A percentile compares a stretch with the other conserved stretches of the same genome.
Conservation (phyloP, 345 rosid species). For the Kernera saxatilis region DNA sequence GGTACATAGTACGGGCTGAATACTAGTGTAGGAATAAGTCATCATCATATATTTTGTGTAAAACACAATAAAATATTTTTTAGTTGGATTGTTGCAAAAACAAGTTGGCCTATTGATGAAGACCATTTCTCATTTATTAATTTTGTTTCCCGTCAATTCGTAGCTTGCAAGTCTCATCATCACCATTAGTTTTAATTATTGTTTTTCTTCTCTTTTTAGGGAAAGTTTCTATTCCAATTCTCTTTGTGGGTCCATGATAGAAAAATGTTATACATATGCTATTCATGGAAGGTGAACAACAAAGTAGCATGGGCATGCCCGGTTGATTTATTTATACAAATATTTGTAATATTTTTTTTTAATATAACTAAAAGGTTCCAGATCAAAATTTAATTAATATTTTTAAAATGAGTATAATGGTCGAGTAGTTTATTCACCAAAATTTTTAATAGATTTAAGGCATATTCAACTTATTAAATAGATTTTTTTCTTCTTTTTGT, state of each 20-base stretch:
- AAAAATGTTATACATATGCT: neutral
- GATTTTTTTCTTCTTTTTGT: too few species aligned
- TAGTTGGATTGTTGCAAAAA: slow-evolving; percentile 18
- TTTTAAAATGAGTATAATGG: too few species aligned
- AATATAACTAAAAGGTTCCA: too few species aligned
- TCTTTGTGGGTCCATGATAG: slow-evolving; percentile 4
- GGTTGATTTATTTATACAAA: too few species aligned
- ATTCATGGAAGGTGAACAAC: neutral
- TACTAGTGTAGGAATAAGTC: slow-evolving; percentile 22
- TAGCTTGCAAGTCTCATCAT: slow-evolving; percentile 15
- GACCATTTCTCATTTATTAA: neutral
- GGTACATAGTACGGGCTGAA: too few species aligned
- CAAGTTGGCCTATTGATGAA: slow-evolving; percentile 15
- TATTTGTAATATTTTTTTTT: too few species aligned
- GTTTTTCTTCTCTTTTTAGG: neutral
- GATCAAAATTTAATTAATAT: too few species aligned
- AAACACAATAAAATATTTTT: neutral
- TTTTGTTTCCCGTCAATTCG: neutral
- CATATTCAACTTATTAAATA: too few species aligned
- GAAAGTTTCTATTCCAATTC: neutral
- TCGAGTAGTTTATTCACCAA: too few species aligned
- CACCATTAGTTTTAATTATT: slow-evolving; percentile 14
- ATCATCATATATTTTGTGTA: slow-evolving; percentile 1
- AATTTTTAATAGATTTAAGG: too few species aligned
- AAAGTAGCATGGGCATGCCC: neutral